phyloP scores from a whole-genome alignment of 352 stramenopile species.

The Phytophthora foliorum region DNA sequence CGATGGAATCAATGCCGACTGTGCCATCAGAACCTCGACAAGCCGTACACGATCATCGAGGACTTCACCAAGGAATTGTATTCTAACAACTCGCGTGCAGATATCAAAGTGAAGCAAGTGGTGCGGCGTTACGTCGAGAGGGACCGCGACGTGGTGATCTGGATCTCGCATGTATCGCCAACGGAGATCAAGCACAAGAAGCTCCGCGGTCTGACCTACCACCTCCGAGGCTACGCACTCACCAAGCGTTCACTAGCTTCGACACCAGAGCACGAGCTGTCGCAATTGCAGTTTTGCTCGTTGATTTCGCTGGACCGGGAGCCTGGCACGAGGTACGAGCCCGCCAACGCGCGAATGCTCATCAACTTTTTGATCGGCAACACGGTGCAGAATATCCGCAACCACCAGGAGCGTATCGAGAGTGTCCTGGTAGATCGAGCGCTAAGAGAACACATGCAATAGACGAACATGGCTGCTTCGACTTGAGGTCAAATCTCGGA shows the following conservation, averaged over 20 bases:
- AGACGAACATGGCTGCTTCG: constrained; percentile 5
- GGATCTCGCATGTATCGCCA: constrained; percentile 61
- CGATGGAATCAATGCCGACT: not conserved
- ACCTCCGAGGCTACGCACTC: constrained; percentile 66
- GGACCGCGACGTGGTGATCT: constrained; percentile 69
- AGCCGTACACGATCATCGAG: constrained; percentile 66
- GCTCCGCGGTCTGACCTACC: constrained; percentile 42
- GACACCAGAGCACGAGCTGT: constrained; percentile 35
- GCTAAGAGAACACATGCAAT: constrained; percentile 25
- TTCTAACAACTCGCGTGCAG: constrained; percentile 52
- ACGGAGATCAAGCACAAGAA: constrained; percentile 61
- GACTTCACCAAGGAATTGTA: constrained; percentile 65
- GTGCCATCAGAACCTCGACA: constrained; percentile 34
- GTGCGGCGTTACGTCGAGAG: constrained; percentile 62
- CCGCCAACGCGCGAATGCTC: constrained; percentile 41
- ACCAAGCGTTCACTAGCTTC: constrained; percentile 48
- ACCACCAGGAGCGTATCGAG: constrained; percentile 57
- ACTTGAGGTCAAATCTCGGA: constrained; percentile 16
- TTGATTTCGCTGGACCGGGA: constrained; percentile 61
- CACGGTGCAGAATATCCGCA: constrained; percentile 46
- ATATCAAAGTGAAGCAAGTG: constrained; percentile 66
- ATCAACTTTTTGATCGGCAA: constrained; percentile 58
- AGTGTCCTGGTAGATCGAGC: constrained; percentile 39
- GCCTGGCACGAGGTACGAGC: constrained; percentile 29
- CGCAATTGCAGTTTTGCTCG: constrained; percentile 62